Percentiles rank a stretch among this genome's conserved stretches.
phyloP scores from a whole-genome alignment of 495 filamentous ascomycete genomes.

The Neohortaea acidophila region DNA sequence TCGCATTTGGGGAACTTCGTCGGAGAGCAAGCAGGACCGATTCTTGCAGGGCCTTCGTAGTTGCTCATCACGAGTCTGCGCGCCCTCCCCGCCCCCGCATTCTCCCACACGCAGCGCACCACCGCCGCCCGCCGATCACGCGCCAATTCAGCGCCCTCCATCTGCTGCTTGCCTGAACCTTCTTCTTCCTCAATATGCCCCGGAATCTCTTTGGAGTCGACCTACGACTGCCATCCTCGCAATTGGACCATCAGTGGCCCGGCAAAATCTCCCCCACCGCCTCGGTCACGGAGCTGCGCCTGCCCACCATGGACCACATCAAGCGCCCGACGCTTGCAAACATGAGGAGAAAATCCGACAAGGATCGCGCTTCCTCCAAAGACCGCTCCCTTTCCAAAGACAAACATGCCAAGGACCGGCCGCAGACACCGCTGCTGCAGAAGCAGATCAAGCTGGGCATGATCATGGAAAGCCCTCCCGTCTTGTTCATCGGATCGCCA shows the following conservation, averaged over 20 bases:
- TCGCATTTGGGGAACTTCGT: too few relatives aligned
- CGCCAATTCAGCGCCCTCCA: too few relatives aligned
- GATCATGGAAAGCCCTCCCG: slow-evolving; percentile 76
- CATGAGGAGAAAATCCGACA: slow-evolving; percentile 7
- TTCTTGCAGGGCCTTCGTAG: too few relatives aligned
- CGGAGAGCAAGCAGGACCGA: too few relatives aligned
- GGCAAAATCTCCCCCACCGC: background rate
- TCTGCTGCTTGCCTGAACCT: too few relatives aligned
- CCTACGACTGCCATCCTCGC: background rate
- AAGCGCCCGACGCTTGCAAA: slow-evolving; percentile 13
- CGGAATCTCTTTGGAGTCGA: slow-evolving; percentile 9
- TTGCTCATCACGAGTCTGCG: too few relatives aligned
- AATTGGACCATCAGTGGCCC: background rate
- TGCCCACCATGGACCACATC: slow-evolving; percentile 16
- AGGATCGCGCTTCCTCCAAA: slow-evolving; percentile 10
- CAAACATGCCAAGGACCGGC: background rate
- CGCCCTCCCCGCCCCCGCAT: too few relatives aligned
- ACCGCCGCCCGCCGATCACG: too few relatives aligned
- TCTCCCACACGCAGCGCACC: too few relatives aligned
- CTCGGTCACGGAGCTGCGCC: slow-evolving; percentile 1
- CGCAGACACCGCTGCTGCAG: background rate
- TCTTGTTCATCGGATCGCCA: slow-evolving; percentile 67
- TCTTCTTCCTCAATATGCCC: slow-evolving; percentile 4
- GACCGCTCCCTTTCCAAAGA: slow-evolving; percentile 14
- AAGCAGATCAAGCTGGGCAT: slow-evolving; percentile 50